A percentile compares a stretch with the other conserved stretches of the same genome.
These are phyloP conservation scores for Fusarium xylarioides DNA, from an alignment of 2,329 filamentous ascomycete species.

Conservation along the genomic window DNA sequence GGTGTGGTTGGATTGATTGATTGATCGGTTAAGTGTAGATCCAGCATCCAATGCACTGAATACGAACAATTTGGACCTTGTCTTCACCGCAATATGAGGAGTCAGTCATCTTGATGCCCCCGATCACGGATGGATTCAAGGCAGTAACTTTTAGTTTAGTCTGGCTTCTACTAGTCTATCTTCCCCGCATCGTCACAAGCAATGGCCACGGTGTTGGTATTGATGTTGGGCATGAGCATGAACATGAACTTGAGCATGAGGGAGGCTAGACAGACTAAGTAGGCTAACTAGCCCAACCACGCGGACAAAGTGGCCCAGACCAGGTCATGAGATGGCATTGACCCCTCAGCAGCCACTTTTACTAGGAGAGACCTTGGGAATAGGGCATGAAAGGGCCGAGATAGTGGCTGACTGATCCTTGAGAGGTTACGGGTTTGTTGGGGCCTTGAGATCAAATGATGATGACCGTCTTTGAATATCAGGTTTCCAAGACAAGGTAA, in stretches of 20 bases:
- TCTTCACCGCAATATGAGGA: constrained; percentile 29
- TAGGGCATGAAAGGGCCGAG: background rate
- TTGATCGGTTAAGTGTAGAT: constrained; percentile 7
- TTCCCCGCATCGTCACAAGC: constrained; percentile 33
- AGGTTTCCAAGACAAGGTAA: background rate
- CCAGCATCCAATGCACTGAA: background rate
- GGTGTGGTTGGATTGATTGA: background rate
- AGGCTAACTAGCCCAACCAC: constrained; percentile 12
- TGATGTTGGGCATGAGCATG: constrained; percentile 27
- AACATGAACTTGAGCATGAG: constrained; percentile 7
- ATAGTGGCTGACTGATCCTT: constrained; percentile 18
- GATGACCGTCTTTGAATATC: constrained; percentile 2
- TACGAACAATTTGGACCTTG: constrained; percentile 9
- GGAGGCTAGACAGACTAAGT: background rate
- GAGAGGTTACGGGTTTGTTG: background rate
- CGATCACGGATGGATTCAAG: constrained; percentile 18
- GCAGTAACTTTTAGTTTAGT: background rate
- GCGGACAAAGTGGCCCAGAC: constrained; percentile 15
- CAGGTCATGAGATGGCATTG: constrained; percentile 30
- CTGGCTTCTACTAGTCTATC: background rate
- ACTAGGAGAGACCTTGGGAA: background rate
- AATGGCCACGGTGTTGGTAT: background rate
- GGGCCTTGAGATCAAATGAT: constrained; percentile 20
- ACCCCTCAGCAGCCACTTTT: constrained; percentile 9
- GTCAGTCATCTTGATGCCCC: constrained; percentile 21